Evolutionary conservation across 768 basidiomycete genomes (phyloP).

Genomic region (Pleurotus eryngii): DNA sequence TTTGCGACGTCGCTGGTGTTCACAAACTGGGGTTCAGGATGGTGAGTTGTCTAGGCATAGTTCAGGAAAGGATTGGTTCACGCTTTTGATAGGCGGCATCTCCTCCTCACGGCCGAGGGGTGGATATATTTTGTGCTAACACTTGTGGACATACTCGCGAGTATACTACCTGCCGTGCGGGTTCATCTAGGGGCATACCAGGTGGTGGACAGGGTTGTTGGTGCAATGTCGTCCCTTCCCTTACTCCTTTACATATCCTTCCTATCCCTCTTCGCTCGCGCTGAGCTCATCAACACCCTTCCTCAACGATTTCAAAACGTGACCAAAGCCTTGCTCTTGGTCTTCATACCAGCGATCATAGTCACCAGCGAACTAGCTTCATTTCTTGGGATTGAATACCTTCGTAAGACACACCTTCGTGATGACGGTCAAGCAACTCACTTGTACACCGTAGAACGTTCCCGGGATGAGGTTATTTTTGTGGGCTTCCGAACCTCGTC

Average conservation of each 20-base stretch:
- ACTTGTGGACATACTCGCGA: conserved; percentile 58
- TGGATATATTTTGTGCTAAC: conserved; percentile 57
- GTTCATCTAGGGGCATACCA: conserved; percentile 43
- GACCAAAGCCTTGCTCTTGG: conserved; percentile 40
- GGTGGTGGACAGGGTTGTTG: conserved; percentile 55
- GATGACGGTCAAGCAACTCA: too few species aligned
- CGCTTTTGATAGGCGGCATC: conserved; percentile 40
- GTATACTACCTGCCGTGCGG: conserved; percentile 49
- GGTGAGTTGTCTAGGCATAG: conserved; percentile 35
- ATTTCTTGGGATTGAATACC: conserved; percentile 54
- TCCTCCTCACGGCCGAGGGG: conserved; percentile 61
- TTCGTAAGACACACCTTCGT: too few species aligned
- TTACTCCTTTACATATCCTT: conserved; percentile 61
- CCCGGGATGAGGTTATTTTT: conserved; percentile 9
- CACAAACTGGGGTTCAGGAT: conserved; percentile 42
- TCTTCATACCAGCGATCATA: conserved; percentile 55
- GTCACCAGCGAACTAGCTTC: conserved; percentile 59
- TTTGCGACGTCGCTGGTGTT: conserved; percentile 52
- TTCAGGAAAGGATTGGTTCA: neutral
- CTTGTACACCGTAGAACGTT: too few species aligned
- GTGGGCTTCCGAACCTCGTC: conserved; percentile 36
- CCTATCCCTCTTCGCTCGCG: conserved; percentile 53
- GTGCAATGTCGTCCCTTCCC: conserved; percentile 66
- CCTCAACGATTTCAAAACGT: conserved; percentile 47
- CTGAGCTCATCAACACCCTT: conserved; percentile 48